Percentiles rank a stretch among this genome's conserved stretches.
Conservation (phyloP, 2,329 filamentous ascomycete genomes). For the Beauveria brongniartii region DNA sequence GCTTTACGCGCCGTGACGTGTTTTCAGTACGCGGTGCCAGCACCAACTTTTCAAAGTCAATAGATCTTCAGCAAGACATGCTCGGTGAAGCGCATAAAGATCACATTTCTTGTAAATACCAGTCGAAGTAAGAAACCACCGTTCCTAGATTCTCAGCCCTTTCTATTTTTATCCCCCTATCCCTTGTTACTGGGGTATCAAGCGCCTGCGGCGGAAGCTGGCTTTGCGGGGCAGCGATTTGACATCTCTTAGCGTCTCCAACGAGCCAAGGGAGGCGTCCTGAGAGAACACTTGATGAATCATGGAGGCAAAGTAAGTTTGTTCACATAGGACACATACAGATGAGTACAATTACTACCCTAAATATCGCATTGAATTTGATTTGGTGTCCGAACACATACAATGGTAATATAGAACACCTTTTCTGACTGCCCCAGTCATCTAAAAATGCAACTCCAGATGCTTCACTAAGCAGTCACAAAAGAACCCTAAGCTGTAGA, state of each 20-base stretch:
- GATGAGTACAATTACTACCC: not conserved
- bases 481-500: not conserved
- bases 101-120: no score
- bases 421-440: not conserved
- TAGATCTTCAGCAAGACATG: not conserved
- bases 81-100: no score
- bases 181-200: no score
- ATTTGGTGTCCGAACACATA: not conserved
- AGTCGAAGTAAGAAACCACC: no score
- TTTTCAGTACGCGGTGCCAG: no score
- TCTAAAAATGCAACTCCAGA: constrained; percentile 5
- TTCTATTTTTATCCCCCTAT: no score
- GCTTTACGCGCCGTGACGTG: not conserved
- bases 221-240: no score
- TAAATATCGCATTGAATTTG: not conserved
- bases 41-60: not conserved
- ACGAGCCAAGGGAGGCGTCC: no score
- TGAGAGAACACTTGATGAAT: constrained; percentile 1
- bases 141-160: no score
- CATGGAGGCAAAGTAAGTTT: not conserved
- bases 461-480: constrained; percentile 3
- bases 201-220: no score
- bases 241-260: no score
- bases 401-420: not conserved
- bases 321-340: no score